Evolutionary conservation across 306 rosid genomes (phyloP).

Genomic region (Corylus avellana): DNA sequence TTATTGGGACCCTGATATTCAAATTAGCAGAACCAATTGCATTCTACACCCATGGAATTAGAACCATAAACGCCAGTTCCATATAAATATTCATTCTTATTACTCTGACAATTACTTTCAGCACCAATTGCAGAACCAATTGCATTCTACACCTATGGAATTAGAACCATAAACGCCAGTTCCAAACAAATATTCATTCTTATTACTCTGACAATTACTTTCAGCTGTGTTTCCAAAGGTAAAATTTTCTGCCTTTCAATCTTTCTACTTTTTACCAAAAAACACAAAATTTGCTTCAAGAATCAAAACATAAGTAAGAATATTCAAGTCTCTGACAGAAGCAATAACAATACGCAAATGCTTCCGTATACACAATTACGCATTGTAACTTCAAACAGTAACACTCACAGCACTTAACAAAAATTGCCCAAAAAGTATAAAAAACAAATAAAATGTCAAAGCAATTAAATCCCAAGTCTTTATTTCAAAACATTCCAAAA

Average conservation of each 20-base stretch:
- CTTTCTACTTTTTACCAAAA: background rate
- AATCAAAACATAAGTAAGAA: background rate
- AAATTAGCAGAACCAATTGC: slow-evolving; percentile 7
- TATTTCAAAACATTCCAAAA: background rate
- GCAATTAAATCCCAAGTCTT: background rate
- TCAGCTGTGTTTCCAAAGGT: no score
- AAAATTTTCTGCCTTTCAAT: no score
- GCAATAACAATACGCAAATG: background rate
- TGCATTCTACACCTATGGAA: background rate
- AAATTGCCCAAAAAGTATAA: background rate
- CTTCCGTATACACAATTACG: background rate
- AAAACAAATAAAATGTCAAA: background rate
- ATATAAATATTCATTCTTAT: background rate
- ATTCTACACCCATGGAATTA: background rate
- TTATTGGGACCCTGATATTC: slow-evolving; percentile 13
- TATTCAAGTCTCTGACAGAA: background rate
- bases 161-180: background rate
- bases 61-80: background rate
- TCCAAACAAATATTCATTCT: background rate
- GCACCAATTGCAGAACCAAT: background rate
- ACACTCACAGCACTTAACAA: background rate
- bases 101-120: no score
- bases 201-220: no score
- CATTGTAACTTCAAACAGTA: background rate
- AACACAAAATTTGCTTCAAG: background rate